Conservation (phyloP, 106 monocot genomes). For the Dioscorea alata region DNA sequence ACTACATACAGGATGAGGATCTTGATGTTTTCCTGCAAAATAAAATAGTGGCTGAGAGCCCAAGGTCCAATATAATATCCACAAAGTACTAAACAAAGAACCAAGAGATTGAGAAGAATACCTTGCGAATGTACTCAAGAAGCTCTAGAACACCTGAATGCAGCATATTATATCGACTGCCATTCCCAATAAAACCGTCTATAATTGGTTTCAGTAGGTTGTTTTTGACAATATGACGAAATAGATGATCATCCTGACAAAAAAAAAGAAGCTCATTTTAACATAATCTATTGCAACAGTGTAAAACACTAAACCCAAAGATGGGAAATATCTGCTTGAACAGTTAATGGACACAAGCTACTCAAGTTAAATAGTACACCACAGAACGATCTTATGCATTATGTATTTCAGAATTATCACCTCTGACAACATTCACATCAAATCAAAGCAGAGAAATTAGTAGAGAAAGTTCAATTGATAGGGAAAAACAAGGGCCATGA, state of each 20-base stretch:
- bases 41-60: too few species aligned
- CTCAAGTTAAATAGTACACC: too few species aligned
- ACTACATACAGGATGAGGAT: slow-evolving; percentile 55
- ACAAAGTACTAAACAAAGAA: neutral
- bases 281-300: too few species aligned
- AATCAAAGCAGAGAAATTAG: too few species aligned
- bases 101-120: slow-evolving; percentile 7
- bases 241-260: slow-evolving; percentile 79
- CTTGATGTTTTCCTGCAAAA: slow-evolving; percentile 30
- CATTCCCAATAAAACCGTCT: slow-evolving; percentile 81
- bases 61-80: neutral
- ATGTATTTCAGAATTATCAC: too few species aligned
- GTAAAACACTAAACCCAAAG: too few species aligned
- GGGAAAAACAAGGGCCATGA: too few species aligned
- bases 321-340: too few species aligned
- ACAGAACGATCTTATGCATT: too few species aligned
- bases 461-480: too few species aligned
- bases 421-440: too few species aligned
- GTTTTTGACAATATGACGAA: slow-evolving; percentile 81
- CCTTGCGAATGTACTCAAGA: slow-evolving; percentile 88
- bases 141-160: slow-evolving; percentile 90
- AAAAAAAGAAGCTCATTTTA: neutral
- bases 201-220: slow-evolving; percentile 86
- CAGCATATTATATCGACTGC: slow-evolving; percentile 87
- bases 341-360: too few species aligned